Conservation (phyloP, 2,329 filamentous ascomycete genomes). For the Epichloe gansuensis region DNA sequence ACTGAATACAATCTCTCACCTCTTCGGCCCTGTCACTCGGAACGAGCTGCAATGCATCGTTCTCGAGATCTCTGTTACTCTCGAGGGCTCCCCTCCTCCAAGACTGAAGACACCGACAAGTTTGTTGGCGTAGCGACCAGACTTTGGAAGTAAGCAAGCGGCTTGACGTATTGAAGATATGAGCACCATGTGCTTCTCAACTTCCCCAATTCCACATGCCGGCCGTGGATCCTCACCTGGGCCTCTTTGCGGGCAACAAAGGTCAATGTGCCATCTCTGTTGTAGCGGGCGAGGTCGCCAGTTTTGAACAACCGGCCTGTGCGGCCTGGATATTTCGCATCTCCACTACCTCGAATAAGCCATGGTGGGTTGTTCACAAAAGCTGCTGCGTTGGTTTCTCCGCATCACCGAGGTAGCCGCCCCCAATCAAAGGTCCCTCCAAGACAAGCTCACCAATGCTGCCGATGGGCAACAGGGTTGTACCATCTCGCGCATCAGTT, state of each 20-base stretch:
- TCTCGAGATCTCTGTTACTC: background rate
- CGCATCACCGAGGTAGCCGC: constrained; percentile 12
- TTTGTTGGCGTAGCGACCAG: constrained; percentile 2
- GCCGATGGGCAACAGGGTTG: constrained; percentile 11
- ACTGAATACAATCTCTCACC: background rate
- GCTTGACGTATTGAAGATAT: background rate
- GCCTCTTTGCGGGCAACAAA: constrained; percentile 39
- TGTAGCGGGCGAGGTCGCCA: constrained; percentile 15
- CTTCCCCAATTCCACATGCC: constrained; percentile 32
- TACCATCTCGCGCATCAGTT: constrained; percentile 8
- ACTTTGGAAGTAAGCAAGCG: background rate
- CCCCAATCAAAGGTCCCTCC: constrained; percentile 14
- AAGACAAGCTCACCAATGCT: constrained; percentile 16
- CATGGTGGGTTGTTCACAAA: constrained; percentile 7
- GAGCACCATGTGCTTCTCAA: constrained; percentile 9
- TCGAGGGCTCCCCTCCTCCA: background rate
- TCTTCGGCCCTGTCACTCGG: background rate
- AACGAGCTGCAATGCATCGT: background rate
- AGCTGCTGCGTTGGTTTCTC: constrained; percentile 3
- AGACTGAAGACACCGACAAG: constrained; percentile 7
- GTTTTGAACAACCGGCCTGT: constrained; percentile 12
- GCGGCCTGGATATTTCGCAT: background rate
- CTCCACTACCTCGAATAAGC: constrained; percentile 5
- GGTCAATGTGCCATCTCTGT: constrained; percentile 23
- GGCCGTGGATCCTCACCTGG: constrained; percentile 45